Percentiles rank a stretch among this genome's conserved stretches.
Conservation (phyloP, 2,329 filamentous ascomycete species). For the Talaromyces rugulosus region DNA sequence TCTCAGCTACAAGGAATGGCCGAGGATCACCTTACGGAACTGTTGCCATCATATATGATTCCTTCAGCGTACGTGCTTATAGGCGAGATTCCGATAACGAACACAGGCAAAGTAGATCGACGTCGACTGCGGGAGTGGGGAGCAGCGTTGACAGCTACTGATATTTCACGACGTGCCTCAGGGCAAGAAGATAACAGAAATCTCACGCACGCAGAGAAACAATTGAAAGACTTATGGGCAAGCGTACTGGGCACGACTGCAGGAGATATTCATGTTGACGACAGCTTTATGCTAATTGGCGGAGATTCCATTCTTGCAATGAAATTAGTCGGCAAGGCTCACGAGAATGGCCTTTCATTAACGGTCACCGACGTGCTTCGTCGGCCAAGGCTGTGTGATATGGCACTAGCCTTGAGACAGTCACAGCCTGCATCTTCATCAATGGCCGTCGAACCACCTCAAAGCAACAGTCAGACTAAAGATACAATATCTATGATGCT, state of each 20-base stretch:
- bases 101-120: constrained; percentile 6
- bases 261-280: constrained; percentile 17
- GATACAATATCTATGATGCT: neutral
- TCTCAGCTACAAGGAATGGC: neutral
- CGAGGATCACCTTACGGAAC: neutral
- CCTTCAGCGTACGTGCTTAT: constrained; percentile 12
- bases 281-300: constrained; percentile 28
- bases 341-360: neutral
- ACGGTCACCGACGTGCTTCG: constrained; percentile 7
- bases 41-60: constrained; percentile 9
- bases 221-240: constrained; percentile 18
- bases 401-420: neutral
- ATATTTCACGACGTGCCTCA: neutral
- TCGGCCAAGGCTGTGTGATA: neutral
- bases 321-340: constrained; percentile 14
- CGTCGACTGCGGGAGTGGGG: neutral
- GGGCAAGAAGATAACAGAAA: neutral
- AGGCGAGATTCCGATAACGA: constrained; percentile 5
- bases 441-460: neutral
- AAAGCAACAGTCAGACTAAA: neutral
- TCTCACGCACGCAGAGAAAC: constrained; percentile 12
- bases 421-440: neutral
- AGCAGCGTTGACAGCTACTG: neutral
- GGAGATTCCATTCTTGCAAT: constrained; percentile 21
- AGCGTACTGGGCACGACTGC: constrained; percentile 16